Conservation (phyloP, 495 filamentous ascomycete genomes). For the Monascus purpureus region DNA sequence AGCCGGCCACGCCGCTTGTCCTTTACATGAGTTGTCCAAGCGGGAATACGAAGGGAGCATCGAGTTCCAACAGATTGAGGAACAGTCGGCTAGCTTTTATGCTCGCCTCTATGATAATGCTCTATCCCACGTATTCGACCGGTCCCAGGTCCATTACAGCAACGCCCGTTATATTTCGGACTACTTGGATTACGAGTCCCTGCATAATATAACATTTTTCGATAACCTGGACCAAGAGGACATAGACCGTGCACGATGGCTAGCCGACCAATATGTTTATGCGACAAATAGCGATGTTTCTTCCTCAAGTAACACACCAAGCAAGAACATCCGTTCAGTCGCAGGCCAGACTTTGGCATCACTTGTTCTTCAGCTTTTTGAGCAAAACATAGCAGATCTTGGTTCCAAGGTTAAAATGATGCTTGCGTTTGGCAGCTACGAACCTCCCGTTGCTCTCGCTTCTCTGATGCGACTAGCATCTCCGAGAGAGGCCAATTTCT, state of each 20-base stretch:
- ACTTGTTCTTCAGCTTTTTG: constrained; percentile 43
- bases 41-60: constrained; percentile 23
- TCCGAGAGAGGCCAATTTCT: constrained; percentile 43
- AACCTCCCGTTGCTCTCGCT: constrained; percentile 61
- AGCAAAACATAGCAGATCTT: constrained; percentile 28
- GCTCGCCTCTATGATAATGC: constrained; percentile 24
- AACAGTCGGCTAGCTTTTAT: constrained; percentile 37
- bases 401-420: constrained; percentile 38
- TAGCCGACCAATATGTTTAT: constrained; percentile 53
- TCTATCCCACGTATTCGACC: constrained; percentile 19
- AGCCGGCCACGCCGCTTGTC: constrained; percentile 44
- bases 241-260: constrained; percentile 42
- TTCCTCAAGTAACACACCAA: constrained; percentile 24
- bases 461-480: constrained; percentile 47
- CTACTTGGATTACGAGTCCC: constrained; percentile 54
- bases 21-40: constrained; percentile 21
- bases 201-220: constrained; percentile 55
- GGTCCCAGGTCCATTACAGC: constrained; percentile 32
- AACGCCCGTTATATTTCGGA: constrained; percentile 55
- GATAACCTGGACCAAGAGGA: constrained; percentile 35
- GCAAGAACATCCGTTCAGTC: constrained; percentile 46
- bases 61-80: constrained; percentile 20
- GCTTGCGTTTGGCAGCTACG: constrained; percentile 57
- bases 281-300: constrained; percentile 46
- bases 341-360: constrained; percentile 50